These are phyloP conservation scores for Yamadazyma oceani DNA, from an alignment of 1,139 yeast species.

Conservation along the genomic window DNA sequence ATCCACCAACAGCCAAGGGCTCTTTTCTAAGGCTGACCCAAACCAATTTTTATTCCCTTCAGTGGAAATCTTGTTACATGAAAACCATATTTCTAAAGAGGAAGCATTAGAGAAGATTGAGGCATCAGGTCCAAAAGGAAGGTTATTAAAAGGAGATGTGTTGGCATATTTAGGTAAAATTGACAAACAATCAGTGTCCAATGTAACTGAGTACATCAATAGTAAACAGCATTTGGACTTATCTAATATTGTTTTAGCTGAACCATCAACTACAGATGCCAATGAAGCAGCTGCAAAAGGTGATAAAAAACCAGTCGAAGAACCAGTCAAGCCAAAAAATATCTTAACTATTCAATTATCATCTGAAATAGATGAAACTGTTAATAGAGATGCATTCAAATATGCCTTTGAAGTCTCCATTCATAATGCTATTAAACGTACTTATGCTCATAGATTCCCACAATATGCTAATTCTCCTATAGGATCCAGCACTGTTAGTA, in stretches of 20 bases:
- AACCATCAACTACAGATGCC: conserved; percentile 26
- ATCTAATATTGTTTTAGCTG: conserved; percentile 60
- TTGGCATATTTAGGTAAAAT: conserved; percentile 80
- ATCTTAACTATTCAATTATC: conserved; percentile 27
- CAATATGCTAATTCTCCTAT: conserved; percentile 46
- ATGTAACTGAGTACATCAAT: conserved; percentile 57
- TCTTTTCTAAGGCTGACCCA: conserved; percentile 54
- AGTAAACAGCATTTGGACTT: conserved; percentile 71
- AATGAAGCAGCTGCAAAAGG: conserved; percentile 14
- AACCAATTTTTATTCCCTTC: conserved; percentile 76
- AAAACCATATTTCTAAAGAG: conserved; percentile 59
- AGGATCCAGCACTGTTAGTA: background rate
- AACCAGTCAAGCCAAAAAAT: conserved; percentile 27
- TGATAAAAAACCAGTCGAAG: conserved; percentile 11
- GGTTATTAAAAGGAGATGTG: conserved; percentile 87
- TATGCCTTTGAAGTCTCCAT: conserved; percentile 33
- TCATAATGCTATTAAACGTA: conserved; percentile 31
- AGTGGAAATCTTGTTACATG: conserved; percentile 64
- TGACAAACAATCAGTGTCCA: conserved; percentile 39
- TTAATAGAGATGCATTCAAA: conserved; percentile 29
- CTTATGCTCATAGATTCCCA: conserved; percentile 46
- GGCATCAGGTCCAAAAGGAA: conserved; percentile 89
- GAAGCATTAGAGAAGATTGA: conserved; percentile 71
- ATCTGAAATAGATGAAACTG: conserved; percentile 27
- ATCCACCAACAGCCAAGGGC: conserved; percentile 7